phyloP scores from a whole-genome alignment of 2,329 filamentous ascomycete species.

The Keithomyces neogunnii region DNA sequence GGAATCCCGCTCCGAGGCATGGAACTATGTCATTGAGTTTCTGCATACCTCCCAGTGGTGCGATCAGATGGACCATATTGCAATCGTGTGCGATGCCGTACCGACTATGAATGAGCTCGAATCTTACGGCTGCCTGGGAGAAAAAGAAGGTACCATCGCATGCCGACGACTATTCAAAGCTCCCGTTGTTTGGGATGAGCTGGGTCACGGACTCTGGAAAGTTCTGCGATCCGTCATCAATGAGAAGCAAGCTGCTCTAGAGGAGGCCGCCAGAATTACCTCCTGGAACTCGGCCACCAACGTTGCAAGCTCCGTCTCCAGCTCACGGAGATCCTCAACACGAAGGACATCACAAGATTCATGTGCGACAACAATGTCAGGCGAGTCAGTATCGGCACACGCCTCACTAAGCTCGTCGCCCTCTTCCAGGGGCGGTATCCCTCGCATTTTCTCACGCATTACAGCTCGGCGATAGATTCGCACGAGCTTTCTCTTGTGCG shows the following conservation, averaged over 20 bases:
- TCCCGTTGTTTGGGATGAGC: constrained; percentile 28
- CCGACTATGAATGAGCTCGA: constrained; percentile 25
- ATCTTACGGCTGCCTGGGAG: constrained; percentile 22
- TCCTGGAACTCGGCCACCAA: not conserved
- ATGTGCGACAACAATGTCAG: constrained; percentile 2
- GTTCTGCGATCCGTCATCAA: constrained; percentile 12
- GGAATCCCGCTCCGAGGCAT: constrained; percentile 20
- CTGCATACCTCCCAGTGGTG: constrained; percentile 20
- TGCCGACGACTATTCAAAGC: constrained; percentile 29
- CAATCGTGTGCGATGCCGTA: constrained; percentile 23
- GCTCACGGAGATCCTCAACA: constrained; percentile 4
- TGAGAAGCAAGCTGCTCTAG: constrained; percentile 7
- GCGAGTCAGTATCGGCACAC: constrained; percentile 4
- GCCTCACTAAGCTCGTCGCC: constrained; percentile 9
- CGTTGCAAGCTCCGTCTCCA: not conserved
- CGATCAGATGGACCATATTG: constrained; percentile 23
- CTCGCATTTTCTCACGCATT: constrained; percentile 7
- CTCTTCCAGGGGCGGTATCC: constrained; percentile 7
- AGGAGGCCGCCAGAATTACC: constrained; percentile 1
- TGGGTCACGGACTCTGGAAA: constrained; percentile 27
- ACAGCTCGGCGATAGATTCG: constrained; percentile 5
- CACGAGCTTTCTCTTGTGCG: not conserved
- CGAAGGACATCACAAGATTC: constrained; percentile 7
- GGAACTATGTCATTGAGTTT: constrained; percentile 23
- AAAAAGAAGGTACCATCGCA: constrained; percentile 25